Base-by-base conservation (phyloP, 768 basidiomycete species). In the Hypsizygus marmoreus region DNA sequence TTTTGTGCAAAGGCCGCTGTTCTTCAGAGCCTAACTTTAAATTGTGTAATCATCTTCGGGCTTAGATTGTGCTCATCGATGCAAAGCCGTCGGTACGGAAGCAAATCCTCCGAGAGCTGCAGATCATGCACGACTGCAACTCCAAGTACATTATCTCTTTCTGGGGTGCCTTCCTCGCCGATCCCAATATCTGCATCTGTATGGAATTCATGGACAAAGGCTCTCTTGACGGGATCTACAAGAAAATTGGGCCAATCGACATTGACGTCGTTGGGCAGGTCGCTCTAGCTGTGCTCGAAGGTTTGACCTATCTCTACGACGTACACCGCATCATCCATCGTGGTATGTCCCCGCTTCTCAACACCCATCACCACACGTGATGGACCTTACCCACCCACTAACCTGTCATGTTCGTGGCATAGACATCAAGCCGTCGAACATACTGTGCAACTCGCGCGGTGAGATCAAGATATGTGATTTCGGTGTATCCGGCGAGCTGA, bases 401-500 rank as follows among this genome's bases (percentile, higher is more conserved):
- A 54, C 54, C 58, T 60, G 56, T 61, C 56, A 58, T 54, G 30
- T 9, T 16, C 35, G n/a, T 16, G 33, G 36, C 35, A 17, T 59
- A 98, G 97, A 98, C 63, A 97, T 99, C 78, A 99, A 99, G 68
- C 97, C 97, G 22, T 97, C 94, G 10, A 99, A 99, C 61, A 97
- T 99, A 53, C 76, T 98, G 34, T 92, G 78, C 70, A 98, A 97
- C 62, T 97, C 95, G 6, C 74, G 76, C 37, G 97, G 97, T 23
- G 86, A 97, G 57, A 95, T 98, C 78, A 99, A 99, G 73, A 95
- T 99, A 43, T 97, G 95, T 61, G 97, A 99, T 68, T 99, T 98
- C 65, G 97, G 97, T 29, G 97, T 99, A 6, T 97, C 95, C 1
- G 97, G 97, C 25, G 97, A 99, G 66, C 79, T 99, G 58, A 95